Evolutionary conservation across 1,284 basidiomycete genomes (phyloP).

Genomic region (Fistulinella cinereoalba): DNA sequence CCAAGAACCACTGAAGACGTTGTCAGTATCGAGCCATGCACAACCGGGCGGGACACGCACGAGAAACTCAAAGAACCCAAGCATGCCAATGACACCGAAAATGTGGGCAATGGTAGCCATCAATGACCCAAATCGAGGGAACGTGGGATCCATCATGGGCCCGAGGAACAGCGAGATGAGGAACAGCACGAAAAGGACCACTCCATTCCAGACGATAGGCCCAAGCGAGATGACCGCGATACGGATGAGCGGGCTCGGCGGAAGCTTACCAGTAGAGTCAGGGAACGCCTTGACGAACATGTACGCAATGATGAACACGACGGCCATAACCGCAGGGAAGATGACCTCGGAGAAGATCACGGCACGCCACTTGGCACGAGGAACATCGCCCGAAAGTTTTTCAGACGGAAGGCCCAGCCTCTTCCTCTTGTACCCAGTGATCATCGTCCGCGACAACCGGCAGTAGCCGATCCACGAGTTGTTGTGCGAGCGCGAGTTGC

Average conservation of each 20-base stretch:
- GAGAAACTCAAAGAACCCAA: constrained; percentile 94
- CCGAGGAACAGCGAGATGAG: constrained; percentile 90
- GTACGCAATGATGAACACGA: constrained; percentile 83
- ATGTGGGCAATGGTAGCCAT: constrained; percentile 89
- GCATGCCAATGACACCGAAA: constrained; percentile 74
- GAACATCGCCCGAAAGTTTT: constrained; percentile 89
- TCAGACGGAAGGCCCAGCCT: constrained; percentile 94
- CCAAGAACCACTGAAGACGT: constrained; percentile 84
- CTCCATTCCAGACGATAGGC: constrained; percentile 95
- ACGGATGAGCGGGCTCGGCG: constrained; percentile 82
- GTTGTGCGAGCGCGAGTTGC: constrained; percentile 92
- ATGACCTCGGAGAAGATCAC: constrained; percentile 87
- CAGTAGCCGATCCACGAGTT: constrained; percentile 99
- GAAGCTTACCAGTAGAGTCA: constrained; percentile 54
- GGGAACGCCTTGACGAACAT: constrained; percentile 91
- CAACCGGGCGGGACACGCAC: constrained; percentile 47
- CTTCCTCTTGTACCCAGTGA: constrained; percentile 98
- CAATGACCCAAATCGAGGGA: constrained; percentile 82
- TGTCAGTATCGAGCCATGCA: constrained; percentile 33
- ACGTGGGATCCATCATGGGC: constrained; percentile 83
- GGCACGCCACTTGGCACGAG: constrained; percentile 83
- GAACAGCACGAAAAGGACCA: constrained; percentile 84
- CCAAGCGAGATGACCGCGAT: constrained; percentile 90
- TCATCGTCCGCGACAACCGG: constrained; percentile 90
- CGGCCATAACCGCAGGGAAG: constrained; percentile 75